Percentiles rank a stretch among this genome's conserved stretches.
These are phyloP conservation scores for Colletotrichum sp. DNA, from an alignment of 2,329 filamentous ascomycete species.

Conservation along the genomic window DNA sequence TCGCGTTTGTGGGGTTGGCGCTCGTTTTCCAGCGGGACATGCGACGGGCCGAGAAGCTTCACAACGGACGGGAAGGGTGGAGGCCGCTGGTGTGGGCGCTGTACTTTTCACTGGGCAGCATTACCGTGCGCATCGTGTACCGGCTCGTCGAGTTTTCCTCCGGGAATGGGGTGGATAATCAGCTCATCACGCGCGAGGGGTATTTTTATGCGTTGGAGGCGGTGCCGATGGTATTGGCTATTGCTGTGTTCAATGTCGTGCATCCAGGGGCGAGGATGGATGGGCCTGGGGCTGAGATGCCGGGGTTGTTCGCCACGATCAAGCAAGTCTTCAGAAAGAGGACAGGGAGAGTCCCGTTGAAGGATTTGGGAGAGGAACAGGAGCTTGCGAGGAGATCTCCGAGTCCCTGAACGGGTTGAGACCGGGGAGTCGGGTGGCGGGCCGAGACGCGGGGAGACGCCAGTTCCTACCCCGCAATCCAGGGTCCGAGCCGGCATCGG, in stretches of 20 bases:
- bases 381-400: neutral
- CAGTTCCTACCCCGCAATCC: neutral
- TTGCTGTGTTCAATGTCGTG: constrained; percentile 44
- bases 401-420: neutral
- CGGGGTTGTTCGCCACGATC: neutral
- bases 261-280: constrained; percentile 35
- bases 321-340: neutral
- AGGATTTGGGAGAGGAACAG: neutral
- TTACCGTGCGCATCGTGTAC: constrained; percentile 56
- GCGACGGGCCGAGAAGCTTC: constrained; percentile 16
- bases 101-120: constrained; percentile 39
- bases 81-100: constrained; percentile 31
- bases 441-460: neutral
- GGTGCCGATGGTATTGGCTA: constrained; percentile 46
- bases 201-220: constrained; percentile 53
- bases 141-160: constrained; percentile 56
- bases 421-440: neutral
- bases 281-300: constrained; percentile 9
- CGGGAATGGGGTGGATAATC: constrained; percentile 34
- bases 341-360: neutral
- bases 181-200: constrained; percentile 38
- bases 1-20: constrained; percentile 47
- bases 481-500: neutral
- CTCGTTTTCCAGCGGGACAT: constrained; percentile 41
- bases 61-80: constrained; percentile 12